A percentile compares a stretch with the other conserved stretches of the same genome.
These are phyloP conservation scores for Thinopyrum obtusiflorum DNA, from an alignment of 202 grass and related monocot species.

Conservation along the genomic window DNA sequence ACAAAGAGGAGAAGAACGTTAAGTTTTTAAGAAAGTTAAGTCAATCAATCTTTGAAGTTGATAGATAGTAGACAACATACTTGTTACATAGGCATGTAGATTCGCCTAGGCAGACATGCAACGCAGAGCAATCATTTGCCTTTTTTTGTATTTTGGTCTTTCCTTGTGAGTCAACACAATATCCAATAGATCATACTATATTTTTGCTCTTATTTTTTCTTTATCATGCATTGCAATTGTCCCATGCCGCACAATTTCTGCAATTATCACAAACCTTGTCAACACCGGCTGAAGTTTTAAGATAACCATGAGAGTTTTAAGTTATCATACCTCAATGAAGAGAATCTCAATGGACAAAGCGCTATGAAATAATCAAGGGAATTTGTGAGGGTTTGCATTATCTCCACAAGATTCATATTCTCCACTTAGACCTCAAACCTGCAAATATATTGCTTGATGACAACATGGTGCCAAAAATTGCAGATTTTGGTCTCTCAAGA, in stretches of 20 bases:
- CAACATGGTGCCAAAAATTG: slow-evolving; percentile 26
- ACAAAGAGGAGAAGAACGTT: background rate
- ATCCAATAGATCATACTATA: background rate
- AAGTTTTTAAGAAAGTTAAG: background rate
- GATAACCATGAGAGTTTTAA: background rate
- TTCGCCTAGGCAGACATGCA: background rate
- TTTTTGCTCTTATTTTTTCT: background rate
- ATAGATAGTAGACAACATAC: background rate
- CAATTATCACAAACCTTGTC: background rate
- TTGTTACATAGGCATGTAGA: background rate
- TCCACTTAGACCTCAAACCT: slow-evolving; percentile 2
- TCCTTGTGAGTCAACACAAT: background rate
- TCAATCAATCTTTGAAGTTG: background rate
- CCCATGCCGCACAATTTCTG: background rate
- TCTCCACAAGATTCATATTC: slow-evolving; percentile 1
- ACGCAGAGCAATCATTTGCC: background rate
- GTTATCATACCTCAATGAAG: background rate
- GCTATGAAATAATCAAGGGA: slow-evolving; percentile 9
- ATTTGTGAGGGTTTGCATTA: slow-evolving; percentile 22
- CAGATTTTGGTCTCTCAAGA: slow-evolving; percentile 26
- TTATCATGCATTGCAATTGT: background rate
- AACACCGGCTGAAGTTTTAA: no score
- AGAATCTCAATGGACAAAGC: background rate
- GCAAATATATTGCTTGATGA: slow-evolving; percentile 17
- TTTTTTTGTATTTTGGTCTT: background rate